Evolutionary conservation across 495 filamentous ascomycete species (phyloP), one percentile per base, ranked within the genome.

Genomic region (Xylaria palmicola): DNA sequence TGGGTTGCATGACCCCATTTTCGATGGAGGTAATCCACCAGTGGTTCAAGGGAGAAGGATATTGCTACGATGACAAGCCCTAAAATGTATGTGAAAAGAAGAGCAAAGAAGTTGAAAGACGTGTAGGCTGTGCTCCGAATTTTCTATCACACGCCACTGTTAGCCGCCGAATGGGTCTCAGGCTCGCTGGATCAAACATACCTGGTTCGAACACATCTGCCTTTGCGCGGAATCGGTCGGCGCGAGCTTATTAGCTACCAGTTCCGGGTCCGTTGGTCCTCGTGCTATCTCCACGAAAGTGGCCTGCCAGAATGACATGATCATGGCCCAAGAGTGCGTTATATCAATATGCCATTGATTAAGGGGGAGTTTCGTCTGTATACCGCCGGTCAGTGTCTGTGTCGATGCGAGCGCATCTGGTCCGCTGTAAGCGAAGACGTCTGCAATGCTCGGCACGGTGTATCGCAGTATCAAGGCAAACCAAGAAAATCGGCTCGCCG

Each of bases 31-130:
- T 17, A 39, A 5, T 37, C 47, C 48, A 47, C 34, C 7, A 65
- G 13, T 4, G 59, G 36, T 26, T 68, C 66, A 22, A 65, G 48
- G 10, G 32, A 45, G 41, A 43, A 59, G 15, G 62, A 65, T 9
- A 47, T 26, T 20, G 60, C 27, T 19, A 66, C 55, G 15, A 62
- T 45, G 19, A 68, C 24, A 8, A 58, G 15, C 2, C 66, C 66
- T 10, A 58, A 8, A 6, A 54, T 52, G 30, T 41, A 32, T 10
- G 53, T 54, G 27, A 68, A 41, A 13, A 13, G 27, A 1, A 68
- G 63, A 22, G 62, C 63, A 29, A 68, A 58, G 4, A 63, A 17
- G 47, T 56, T 63, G 27, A 68, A 66, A 1, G 62, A 65, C 3
- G 56, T 17, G 44, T 65, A 53, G 15, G 54, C 20, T 40, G 60